Evolutionary conservation across 2,329 filamentous ascomycete genomes (phyloP).

Genomic region (Zymoseptoria crescenta): DNA sequence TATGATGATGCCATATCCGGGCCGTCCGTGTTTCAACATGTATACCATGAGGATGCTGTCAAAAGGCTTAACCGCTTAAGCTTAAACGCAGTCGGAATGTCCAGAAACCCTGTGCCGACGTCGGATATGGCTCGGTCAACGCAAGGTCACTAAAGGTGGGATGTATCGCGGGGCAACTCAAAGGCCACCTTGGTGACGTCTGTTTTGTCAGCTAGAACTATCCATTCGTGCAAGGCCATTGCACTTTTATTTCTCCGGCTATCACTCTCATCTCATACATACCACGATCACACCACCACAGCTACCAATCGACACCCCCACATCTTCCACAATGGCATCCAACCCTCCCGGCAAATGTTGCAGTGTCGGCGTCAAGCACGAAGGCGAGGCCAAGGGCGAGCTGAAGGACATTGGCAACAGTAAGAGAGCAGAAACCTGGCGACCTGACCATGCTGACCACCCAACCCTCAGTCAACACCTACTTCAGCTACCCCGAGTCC

Average conservation of each 20-base stretch:
- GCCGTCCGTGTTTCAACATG: background rate
- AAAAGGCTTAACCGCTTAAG: background rate
- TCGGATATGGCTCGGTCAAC: background rate
- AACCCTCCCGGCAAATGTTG: conserved; percentile 31
- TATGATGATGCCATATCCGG: background rate
- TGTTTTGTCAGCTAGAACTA: background rate
- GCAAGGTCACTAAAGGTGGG: background rate
- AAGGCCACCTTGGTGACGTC: background rate
- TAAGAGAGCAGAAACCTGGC: conserved; percentile 8
- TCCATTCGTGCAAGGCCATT: background rate
- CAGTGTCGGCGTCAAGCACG: conserved; percentile 33
- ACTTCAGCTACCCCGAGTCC: conserved; percentile 47
- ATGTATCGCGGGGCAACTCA: background rate
- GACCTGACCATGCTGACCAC: background rate
- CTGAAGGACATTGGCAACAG: conserved; percentile 28
- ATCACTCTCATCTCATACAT: background rate
- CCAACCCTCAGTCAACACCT: conserved; percentile 43
- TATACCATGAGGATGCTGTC: background rate
- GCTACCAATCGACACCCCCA: background rate
- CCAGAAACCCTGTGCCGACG: background rate
- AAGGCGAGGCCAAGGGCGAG: conserved; percentile 29
- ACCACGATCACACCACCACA: background rate
- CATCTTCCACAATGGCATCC: conserved; percentile 27
- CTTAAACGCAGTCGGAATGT: background rate
- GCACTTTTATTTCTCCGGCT: background rate